Percentiles rank a stretch among this genome's conserved stretches.
phyloP scores from a whole-genome alignment of 129 eudicot genomes.

The Tagetes patula region DNA sequence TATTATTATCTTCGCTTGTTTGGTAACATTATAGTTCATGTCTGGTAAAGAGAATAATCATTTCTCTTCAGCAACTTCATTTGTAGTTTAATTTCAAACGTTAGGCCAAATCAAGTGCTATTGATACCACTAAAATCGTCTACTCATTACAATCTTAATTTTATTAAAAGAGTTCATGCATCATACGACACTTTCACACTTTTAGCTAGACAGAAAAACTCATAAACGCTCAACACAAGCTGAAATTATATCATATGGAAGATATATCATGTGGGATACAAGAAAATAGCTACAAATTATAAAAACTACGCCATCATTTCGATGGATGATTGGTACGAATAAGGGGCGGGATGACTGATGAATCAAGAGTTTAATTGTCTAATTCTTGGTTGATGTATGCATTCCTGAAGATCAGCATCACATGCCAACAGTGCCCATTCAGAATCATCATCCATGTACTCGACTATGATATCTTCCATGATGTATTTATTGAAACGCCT shows the following conservation, averaged over 20 bases:
- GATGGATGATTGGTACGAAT: conserved; percentile 19
- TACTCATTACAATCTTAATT: background rate
- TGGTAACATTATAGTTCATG: no score
- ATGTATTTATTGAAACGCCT: conserved; percentile 44
- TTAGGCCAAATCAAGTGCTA: no score
- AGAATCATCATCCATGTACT: conserved; percentile 62
- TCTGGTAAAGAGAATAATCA: no score
- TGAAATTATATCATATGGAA: conserved; percentile 13
- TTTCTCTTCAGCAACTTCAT: no score
- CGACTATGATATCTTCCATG: conserved; percentile 29
- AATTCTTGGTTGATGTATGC: conserved; percentile 39
- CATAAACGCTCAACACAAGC: conserved; percentile 12
- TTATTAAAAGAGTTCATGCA: background rate
- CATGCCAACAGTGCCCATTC: conserved; percentile 72
- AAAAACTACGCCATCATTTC: conserved; percentile 22
- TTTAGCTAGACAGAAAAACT: conserved; percentile 4
- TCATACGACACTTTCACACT: conserved; percentile 18
- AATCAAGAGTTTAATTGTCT: conserved; percentile 46
- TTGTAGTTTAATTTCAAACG: no score
- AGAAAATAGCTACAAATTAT: background rate
- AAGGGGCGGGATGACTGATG: conserved; percentile 25
- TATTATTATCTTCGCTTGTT: no score
- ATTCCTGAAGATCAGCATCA: conserved; percentile 70
- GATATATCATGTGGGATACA: no score
- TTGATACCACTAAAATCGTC: background rate